These are phyloP conservation scores for Euphorbia lathyris DNA, from an alignment of 345 rosid genomes.

Conservation along the genomic window DNA sequence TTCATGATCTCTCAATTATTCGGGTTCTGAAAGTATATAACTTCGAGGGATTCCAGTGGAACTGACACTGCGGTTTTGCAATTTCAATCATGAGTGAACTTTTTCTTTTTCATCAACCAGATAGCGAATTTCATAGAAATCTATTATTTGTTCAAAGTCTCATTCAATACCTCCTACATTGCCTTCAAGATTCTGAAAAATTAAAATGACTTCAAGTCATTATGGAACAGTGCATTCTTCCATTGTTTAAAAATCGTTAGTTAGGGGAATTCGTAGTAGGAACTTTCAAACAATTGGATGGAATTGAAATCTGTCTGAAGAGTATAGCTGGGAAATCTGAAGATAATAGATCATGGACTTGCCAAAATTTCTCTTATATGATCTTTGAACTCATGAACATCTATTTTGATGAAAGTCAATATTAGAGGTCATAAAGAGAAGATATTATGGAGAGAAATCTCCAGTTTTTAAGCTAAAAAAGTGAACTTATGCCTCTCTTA, in stretches of 20 bases:
- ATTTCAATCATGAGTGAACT: background rate
- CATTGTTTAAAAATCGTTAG: background rate
- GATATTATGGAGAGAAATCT: background rate
- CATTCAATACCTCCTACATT: background rate
- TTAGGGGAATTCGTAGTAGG: background rate
- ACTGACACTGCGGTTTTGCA: background rate
- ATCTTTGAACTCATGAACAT: background rate
- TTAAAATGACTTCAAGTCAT: background rate
- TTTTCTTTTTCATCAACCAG: background rate
- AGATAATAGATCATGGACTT: background rate
- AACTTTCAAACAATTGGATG: background rate
- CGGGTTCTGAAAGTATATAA: background rate
- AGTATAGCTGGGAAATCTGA: background rate
- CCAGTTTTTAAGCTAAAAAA: slow-evolving; percentile 7
- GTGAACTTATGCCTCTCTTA: background rate
- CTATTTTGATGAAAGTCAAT: background rate
- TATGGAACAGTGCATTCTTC: background rate
- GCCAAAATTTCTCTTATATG: background rate
- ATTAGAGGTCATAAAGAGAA: background rate
- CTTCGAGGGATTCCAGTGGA: background rate
- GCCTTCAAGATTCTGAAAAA: background rate
- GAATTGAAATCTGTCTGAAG: background rate
- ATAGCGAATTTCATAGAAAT: background rate
- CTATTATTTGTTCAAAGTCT: background rate
- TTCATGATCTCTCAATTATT: background rate